phyloP scores from a whole-genome alignment of 371 early-diverging fungal species.

The Mucor irregularis region DNA sequence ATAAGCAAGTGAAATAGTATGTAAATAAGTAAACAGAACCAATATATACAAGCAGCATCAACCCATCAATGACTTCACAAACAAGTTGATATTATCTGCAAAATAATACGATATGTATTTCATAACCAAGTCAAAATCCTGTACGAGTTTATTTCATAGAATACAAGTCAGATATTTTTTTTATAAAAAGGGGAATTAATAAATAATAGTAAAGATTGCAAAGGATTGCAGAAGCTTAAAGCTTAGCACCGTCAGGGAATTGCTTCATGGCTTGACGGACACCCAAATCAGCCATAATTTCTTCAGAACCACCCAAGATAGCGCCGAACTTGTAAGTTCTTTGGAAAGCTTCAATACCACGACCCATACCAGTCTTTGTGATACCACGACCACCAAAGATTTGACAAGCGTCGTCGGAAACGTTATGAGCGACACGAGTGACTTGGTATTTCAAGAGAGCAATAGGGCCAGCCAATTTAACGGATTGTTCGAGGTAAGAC shows the following conservation, averaged over 20 bases:
- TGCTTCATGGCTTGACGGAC: conserved; percentile 48
- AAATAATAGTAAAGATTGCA: no score
- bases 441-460: conserved; percentile 60
- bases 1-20: no score
- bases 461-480: conserved; percentile 69
- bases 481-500: conserved; percentile 59
- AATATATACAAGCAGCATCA: no score
- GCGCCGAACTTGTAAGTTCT: conserved; percentile 49
- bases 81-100: no score
- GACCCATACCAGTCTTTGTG: conserved; percentile 67
- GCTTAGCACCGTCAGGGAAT: conserved; percentile 31
- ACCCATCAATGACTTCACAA: no score
- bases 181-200: no score
- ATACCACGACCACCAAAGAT: conserved; percentile 74
- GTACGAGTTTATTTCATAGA: no score
- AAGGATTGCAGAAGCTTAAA: no score
- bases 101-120: no score
- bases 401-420: conserved; percentile 66
- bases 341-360: conserved; percentile 57
- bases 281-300: conserved; percentile 55
- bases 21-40: no score
- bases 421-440: conserved; percentile 59
- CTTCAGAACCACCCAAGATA: conserved; percentile 87
- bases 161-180: no score
- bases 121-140: no score